Evolutionary conservation across 805 yeast genomes (phyloP), one percentile per base, ranked within the genome.

Genomic region (Wickerhamomyces chaumierensis): DNA sequence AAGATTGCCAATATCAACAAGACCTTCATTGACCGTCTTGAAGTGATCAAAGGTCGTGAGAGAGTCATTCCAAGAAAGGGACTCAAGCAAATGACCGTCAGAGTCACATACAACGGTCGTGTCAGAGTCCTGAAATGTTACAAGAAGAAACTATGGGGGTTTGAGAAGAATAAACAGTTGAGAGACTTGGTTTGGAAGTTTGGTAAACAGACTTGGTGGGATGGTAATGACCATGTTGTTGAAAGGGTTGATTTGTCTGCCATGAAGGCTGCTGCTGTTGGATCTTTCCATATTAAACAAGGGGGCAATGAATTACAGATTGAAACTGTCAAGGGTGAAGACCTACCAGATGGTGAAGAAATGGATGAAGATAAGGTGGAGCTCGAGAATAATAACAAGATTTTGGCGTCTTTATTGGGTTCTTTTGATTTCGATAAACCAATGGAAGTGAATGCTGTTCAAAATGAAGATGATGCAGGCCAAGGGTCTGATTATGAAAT

Each of bases 91-190:
- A 71, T 78, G 45, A 78, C 94, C 0, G 65, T 84, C 45, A 68
- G 96, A 48, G 68, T 81, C 3, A 66, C 63, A 43, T 67, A 72
- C 42, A 75, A 71, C 49, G 85, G 79, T 6, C 70, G 60, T 35
- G 59, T 74, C 38, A 77, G 73, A 56, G 64, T 65, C 5, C 59
- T 81, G 40, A 73, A 73, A 48, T 65, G 79, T 47, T 71, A 69
- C 48, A 86, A 87, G 60, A 75, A 79, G 25, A 87, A 87, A 55
- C 68, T 92, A 32, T 90, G 98, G 98, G 97, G 97, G 3, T 69
- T 75, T 43, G 87, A 82, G 47, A 83, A 82, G 61, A 69, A 73
- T 45, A 79, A 72, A 49, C 63, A 68, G 3, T 55, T 68, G 3
- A 67, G 69, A 27, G 92, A 81, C 48, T 64, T 87, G 47, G 82